phyloP scores from a whole-genome alignment of 2,329 filamentous ascomycete species.

The Trichoderma arundinaceum region DNA sequence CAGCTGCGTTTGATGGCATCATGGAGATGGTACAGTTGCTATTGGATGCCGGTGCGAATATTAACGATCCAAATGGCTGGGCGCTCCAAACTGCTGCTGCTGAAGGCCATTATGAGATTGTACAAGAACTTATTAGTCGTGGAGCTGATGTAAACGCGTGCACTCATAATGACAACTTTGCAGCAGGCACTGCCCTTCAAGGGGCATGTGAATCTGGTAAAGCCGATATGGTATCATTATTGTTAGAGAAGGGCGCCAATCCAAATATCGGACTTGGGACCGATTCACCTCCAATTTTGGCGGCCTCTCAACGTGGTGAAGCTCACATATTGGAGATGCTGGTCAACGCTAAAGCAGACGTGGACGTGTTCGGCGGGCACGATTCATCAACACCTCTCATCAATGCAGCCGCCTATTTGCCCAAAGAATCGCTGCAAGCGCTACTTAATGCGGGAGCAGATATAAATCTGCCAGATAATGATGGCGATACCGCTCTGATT shows the following conservation, averaged over 20 bases:
- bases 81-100: slow-evolving; percentile 47
- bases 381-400: slow-evolving; percentile 47
- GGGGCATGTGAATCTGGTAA: slow-evolving; percentile 47
- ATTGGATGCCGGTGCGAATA: slow-evolving; percentile 43
- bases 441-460: slow-evolving; percentile 47
- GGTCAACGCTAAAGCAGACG: slow-evolving; percentile 44
- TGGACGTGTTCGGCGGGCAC: slow-evolving; percentile 45
- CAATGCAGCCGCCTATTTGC: slow-evolving; percentile 45
- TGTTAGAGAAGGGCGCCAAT: slow-evolving; percentile 47
- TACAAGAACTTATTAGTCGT: slow-evolving; percentile 43
- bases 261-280: slow-evolving; percentile 47
- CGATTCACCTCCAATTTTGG: slow-evolving; percentile 46
- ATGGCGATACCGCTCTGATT: slow-evolving; percentile 49
- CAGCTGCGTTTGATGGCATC: slow-evolving; percentile 48
- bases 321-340: slow-evolving; percentile 46
- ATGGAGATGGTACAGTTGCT: slow-evolving; percentile 41
- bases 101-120: slow-evolving; percentile 45
- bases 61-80: slow-evolving; percentile 46
- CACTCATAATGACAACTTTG: slow-evolving; percentile 39
- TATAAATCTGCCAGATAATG: slow-evolving; percentile 44
- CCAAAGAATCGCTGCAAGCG: slow-evolving; percentile 40
- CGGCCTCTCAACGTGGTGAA: slow-evolving; percentile 45
- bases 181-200: slow-evolving; percentile 48
- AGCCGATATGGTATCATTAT: slow-evolving; percentile 45
- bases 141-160: slow-evolving; percentile 46